Evolutionary conservation across 176 grass and related monocot genomes (phyloP).

Genomic region (Phyllostachys edulis): DNA sequence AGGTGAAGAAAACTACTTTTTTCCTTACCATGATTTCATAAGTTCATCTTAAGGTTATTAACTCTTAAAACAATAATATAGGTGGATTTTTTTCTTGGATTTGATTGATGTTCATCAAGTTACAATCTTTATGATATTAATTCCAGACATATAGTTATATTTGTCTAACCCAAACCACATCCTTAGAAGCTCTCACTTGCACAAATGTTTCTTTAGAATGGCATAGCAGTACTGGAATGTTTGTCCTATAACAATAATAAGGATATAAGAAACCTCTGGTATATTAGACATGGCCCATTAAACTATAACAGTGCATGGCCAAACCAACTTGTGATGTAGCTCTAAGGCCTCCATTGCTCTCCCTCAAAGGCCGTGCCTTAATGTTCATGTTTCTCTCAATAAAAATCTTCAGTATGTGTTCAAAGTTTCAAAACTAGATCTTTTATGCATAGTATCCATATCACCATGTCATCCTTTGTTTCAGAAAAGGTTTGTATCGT

Average conservation of each 20-base stretch:
- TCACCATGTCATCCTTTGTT: slow-evolving; percentile 13
- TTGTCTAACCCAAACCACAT: slow-evolving; percentile 15
- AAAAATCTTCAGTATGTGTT: not conserved
- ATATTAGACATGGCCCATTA: slow-evolving; percentile 13
- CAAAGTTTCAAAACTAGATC: not conserved
- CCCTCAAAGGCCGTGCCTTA: not conserved
- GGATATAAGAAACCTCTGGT: slow-evolving; percentile 1
- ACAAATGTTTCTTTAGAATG: slow-evolving; percentile 9
- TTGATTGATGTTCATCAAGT: not conserved
- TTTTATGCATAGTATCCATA: slow-evolving; percentile 4
- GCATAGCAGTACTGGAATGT: not conserved
- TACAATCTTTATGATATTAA: not conserved
- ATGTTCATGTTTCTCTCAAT: not conserved
- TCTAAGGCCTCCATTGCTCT: not conserved
- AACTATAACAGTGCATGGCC: not conserved
- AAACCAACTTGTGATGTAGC: not conserved
- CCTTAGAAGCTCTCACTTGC: not conserved
- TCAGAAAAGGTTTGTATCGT: not conserved
- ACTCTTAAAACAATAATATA: not conserved
- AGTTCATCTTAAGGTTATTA: not conserved
- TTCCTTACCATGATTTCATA: slow-evolving; percentile 28
- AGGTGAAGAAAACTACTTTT: slow-evolving; percentile 47
- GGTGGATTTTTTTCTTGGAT: not conserved
- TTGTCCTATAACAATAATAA: slow-evolving; percentile 8
- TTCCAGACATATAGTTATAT: slow-evolving; percentile 12